These are phyloP conservation scores for Phytophthora cryptogea DNA, from an alignment of 352 stramenopile genomes.

Conservation along the genomic window DNA sequence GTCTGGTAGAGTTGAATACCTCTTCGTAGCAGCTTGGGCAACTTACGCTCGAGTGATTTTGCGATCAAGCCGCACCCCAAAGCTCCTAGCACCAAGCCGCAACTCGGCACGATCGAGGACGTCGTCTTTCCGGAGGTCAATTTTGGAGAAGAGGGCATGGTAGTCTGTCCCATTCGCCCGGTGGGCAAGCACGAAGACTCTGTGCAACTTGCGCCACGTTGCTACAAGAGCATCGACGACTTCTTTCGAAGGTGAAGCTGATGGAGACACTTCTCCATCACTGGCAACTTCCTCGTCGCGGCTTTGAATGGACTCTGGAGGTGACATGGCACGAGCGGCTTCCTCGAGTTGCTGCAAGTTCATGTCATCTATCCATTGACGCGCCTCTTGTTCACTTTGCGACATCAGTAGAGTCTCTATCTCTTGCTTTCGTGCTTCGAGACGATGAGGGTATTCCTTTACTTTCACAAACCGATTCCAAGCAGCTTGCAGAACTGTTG, in stretches of 20 bases:
- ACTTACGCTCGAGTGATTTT: slow-evolving; percentile 65
- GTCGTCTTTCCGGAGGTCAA: slow-evolving; percentile 56
- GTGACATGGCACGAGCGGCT: slow-evolving; percentile 1
- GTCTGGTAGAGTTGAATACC: not conserved
- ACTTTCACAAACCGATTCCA: slow-evolving; percentile 35
- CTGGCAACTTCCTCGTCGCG: not conserved
- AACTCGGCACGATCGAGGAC: slow-evolving; percentile 71
- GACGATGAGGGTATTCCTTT: slow-evolving; percentile 25
- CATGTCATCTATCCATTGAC: slow-evolving; percentile 15
- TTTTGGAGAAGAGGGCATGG: slow-evolving; percentile 41
- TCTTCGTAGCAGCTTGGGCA: not conserved
- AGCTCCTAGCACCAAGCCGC: slow-evolving; percentile 46
- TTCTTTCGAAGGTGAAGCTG: slow-evolving; percentile 27
- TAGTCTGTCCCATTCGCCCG: slow-evolving; percentile 28
- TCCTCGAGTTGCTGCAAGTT: slow-evolving; percentile 10
- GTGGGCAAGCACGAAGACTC: slow-evolving; percentile 47
- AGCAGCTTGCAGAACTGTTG: slow-evolving; percentile 35
- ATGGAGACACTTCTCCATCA: slow-evolving; percentile 11
- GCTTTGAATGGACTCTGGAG: slow-evolving; percentile 12
- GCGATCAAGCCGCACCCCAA: slow-evolving; percentile 61
- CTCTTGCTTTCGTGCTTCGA: slow-evolving; percentile 18
- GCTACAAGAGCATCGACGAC: slow-evolving; percentile 47
- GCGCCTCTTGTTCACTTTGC: slow-evolving; percentile 39
- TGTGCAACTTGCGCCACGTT: slow-evolving; percentile 55
- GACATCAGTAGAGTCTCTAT: slow-evolving; percentile 39